A percentile compares a stretch with the other conserved stretches of the same genome.
These are phyloP conservation scores for Eucalyptus erythrocorys DNA, from an alignment of 345 rosid species.

Conservation along the genomic window DNA sequence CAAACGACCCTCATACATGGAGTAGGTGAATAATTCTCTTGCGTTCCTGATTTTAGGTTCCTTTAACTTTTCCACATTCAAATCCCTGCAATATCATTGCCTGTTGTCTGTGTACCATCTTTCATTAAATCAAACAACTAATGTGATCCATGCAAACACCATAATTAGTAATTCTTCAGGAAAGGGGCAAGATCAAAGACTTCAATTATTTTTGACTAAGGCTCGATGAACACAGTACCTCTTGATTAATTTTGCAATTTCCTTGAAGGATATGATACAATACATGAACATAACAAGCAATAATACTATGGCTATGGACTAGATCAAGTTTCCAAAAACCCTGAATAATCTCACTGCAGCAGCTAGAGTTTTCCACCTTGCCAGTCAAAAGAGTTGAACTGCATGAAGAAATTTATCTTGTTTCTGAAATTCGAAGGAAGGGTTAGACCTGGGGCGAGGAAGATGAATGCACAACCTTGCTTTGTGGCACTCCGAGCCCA, in stretches of 20 bases:
- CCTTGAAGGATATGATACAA: not conserved
- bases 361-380: not conserved
- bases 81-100: not conserved
- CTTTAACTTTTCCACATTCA: not conserved
- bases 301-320: not conserved
- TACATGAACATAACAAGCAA: not conserved
- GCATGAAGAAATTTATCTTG: not conserved
- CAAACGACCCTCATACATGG: not conserved
- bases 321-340: not conserved
- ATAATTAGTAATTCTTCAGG: not conserved
- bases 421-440: not conserved
- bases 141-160: not conserved
- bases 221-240: not conserved
- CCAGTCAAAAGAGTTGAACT: not conserved
- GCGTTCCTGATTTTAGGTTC: not conserved
- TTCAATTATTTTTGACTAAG: not conserved
- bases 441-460: constrained; percentile 26
- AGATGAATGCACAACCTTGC: constrained; percentile 85
- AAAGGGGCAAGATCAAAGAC: not conserved
- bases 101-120: not conserved
- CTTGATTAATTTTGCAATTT: not conserved
- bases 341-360: not conserved
- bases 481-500: constrained; percentile 78
- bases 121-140: not conserved
- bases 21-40: not conserved